These are phyloP conservation scores for Penicillium pancosmium DNA, from an alignment of 495 filamentous ascomycete genomes.

Conservation along the genomic window DNA sequence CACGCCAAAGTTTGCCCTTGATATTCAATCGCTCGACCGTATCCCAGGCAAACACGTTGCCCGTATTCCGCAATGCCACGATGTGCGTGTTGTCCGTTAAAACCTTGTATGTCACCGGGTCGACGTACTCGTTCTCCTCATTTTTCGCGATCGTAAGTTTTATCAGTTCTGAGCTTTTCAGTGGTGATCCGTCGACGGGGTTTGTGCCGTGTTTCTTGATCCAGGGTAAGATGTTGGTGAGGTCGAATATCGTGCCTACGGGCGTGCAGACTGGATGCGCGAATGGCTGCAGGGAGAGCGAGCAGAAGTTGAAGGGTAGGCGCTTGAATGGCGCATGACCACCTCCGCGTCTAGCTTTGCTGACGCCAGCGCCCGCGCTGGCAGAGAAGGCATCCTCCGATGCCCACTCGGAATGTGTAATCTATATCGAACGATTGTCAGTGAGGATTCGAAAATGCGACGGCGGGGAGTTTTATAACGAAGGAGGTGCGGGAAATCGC, in stretches of 20 bases:
- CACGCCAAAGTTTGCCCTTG: conserved; percentile 95
- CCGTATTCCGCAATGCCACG: conserved; percentile 82
- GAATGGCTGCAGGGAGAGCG: conserved; percentile 91
- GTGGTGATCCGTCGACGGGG: conserved; percentile 77
- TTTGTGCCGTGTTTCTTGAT: conserved; percentile 91
- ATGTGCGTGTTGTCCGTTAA: conserved; percentile 98
- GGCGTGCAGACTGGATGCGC: conserved; percentile 80
- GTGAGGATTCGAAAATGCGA: conserved; percentile 20
- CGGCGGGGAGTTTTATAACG: conserved; percentile 1
- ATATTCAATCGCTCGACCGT: conserved; percentile 94
- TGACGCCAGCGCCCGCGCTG: conserved; percentile 69
- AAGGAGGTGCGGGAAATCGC: conserved; percentile 16
- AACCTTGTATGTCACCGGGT: conserved; percentile 95
- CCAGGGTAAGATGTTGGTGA: conserved; percentile 88
- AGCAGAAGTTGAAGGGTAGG: conserved; percentile 97
- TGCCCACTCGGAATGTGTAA: conserved; percentile 97
- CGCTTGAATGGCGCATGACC: conserved; percentile 74
- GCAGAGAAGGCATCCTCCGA: conserved; percentile 83
- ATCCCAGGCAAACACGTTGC: conserved; percentile 95
- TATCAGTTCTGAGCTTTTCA: conserved; percentile 82
- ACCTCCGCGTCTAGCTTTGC: conserved; percentile 48
- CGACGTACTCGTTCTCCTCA: conserved; percentile 88
- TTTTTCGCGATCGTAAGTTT: conserved; percentile 92
- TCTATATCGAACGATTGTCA: conserved; percentile 48
- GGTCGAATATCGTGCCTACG: conserved; percentile 80